These are phyloP conservation scores for Cyberlindnera japonica DNA, from an alignment of 805 yeast species.

Conservation along the genomic window DNA sequence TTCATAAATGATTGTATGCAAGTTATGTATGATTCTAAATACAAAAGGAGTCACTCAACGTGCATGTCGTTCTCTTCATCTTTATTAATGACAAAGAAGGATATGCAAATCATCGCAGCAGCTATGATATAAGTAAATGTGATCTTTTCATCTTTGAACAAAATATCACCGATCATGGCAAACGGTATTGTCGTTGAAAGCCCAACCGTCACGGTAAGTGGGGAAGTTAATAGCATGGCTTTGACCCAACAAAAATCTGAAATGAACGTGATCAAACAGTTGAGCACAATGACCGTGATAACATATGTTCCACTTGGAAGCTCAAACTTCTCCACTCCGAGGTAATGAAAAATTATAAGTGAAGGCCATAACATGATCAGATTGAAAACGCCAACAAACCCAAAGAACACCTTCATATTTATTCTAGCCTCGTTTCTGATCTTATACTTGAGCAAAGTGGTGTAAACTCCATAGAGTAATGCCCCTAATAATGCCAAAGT, in stretches of 20 bases:
- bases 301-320: slow-evolving; percentile 57
- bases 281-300: slow-evolving; percentile 50
- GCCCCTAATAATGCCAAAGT: slow-evolving; percentile 81
- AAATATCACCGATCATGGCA: slow-evolving; percentile 87
- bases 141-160: slow-evolving; percentile 62
- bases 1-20: neutral
- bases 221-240: slow-evolving; percentile 89
- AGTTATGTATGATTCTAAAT: neutral
- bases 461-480: slow-evolving; percentile 84
- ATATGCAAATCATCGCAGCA: slow-evolving; percentile 72
- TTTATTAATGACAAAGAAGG: slow-evolving; percentile 79
- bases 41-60: slow-evolving; percentile 12
- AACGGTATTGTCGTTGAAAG: slow-evolving; percentile 89
- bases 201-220: slow-evolving; percentile 94
- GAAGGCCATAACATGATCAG: slow-evolving; percentile 79
- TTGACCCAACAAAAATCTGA: slow-evolving; percentile 96
- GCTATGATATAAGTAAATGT: slow-evolving; percentile 69
- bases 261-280: slow-evolving; percentile 74
- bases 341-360: slow-evolving; percentile 56
- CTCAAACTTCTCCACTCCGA: slow-evolving; percentile 67
- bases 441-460: slow-evolving; percentile 72
- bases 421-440: slow-evolving; percentile 72
- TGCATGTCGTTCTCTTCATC: slow-evolving; percentile 63
- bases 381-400: slow-evolving; percentile 89
- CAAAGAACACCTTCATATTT: slow-evolving; percentile 86